Base-by-base conservation (phyloP, 805 yeast species). In the Candida saitoana region DNA sequence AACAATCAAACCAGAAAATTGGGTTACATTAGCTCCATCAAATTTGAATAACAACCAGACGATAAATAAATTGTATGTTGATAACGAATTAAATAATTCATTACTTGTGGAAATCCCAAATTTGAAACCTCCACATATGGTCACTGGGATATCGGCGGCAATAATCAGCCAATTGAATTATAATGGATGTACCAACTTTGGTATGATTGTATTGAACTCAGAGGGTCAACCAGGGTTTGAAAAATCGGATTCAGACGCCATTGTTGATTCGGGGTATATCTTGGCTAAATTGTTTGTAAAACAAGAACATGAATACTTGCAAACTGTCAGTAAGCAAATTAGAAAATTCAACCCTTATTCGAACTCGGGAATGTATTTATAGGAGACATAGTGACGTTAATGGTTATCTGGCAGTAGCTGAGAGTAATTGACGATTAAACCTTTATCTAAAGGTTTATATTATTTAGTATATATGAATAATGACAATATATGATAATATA, bases 171-270 rank as follows among this genome's bases (percentile, higher is more conserved):
- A 49, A 40, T 45, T 60, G 30, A 45, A 40, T 24, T 19, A 31
- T 6, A 8, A 18, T 11, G 7, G 18, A 2, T 22, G 41, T 2
- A 22, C 34, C 16, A 39, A 38, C 3, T 45, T 51, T 19, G 36
- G 50, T 14, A 33, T 54, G 35, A 51, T 72, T 35, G 62, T 62
- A 3, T 59, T 76, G 35, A 78, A 79, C 46, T 72, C 84, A 33
- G 86, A 80, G 57, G 87, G 87, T 4, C 80, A 77, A 16, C 65
- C 73, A 2, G 84, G 83, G 2, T 78, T 65, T 55, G 85, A 80
- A 48, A 79, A 75, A 49, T 56, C 78, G 7, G 72, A 70, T 45
- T 55, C 57, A 5, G 77, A 73, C 47, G 54, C 73, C 5, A 48
- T 74, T 12, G 48, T 69, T 30, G 77, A 71, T 40, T 47, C 62